A percentile compares a stretch with the other conserved stretches of the same genome.
These are phyloP conservation scores for Tolypocladium paradoxum DNA, from an alignment of 2,329 filamentous ascomycete species.

Conservation along the genomic window DNA sequence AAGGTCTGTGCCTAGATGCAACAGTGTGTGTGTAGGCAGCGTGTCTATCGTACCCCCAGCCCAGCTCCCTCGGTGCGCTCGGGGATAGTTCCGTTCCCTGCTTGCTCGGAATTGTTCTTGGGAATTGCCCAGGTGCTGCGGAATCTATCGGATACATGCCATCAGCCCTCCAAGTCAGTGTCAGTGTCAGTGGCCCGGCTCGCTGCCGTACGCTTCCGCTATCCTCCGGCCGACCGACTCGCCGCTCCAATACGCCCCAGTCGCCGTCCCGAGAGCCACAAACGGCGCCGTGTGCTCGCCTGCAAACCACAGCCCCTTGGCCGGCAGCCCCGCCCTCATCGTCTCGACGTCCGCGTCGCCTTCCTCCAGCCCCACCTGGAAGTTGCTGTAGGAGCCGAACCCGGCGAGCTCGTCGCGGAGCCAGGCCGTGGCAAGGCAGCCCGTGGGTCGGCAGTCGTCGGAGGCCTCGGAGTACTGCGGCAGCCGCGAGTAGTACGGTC, in stretches of 20 bases:
- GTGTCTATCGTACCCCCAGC: too few relatives aligned
- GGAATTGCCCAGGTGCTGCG: too few relatives aligned
- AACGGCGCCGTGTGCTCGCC: slow-evolving; percentile 89
- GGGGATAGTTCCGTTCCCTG: too few relatives aligned
- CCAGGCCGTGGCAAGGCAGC: slow-evolving; percentile 65
- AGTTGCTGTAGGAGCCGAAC: slow-evolving; percentile 75
- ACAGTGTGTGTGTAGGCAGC: too few relatives aligned
- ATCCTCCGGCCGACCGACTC: slow-evolving; percentile 64
- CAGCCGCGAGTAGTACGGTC: slow-evolving; percentile 67
- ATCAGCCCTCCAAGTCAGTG: too few relatives aligned
- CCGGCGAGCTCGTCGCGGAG: slow-evolving; percentile 68
- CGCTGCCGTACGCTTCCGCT: slow-evolving; percentile 35
- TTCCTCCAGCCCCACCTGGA: slow-evolving; percentile 61
- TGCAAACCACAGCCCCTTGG: slow-evolving; percentile 69
- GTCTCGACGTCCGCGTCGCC: slow-evolving; percentile 62
- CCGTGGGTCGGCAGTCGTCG: slow-evolving; percentile 49
- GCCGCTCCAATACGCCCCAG: slow-evolving; percentile 87
- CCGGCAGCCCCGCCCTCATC: slow-evolving; percentile 52
- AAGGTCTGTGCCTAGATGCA: too few relatives aligned
- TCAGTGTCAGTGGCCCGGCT: neutral
- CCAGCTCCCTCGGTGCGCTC: too few relatives aligned
- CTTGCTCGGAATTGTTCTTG: too few relatives aligned
- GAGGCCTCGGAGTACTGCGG: slow-evolving; percentile 50
- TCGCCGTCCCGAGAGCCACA: slow-evolving; percentile 76
- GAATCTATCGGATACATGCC: too few relatives aligned